Conservation (phyloP, 2,329 filamentous ascomycete species). For the Amphichorda felina region DNA sequence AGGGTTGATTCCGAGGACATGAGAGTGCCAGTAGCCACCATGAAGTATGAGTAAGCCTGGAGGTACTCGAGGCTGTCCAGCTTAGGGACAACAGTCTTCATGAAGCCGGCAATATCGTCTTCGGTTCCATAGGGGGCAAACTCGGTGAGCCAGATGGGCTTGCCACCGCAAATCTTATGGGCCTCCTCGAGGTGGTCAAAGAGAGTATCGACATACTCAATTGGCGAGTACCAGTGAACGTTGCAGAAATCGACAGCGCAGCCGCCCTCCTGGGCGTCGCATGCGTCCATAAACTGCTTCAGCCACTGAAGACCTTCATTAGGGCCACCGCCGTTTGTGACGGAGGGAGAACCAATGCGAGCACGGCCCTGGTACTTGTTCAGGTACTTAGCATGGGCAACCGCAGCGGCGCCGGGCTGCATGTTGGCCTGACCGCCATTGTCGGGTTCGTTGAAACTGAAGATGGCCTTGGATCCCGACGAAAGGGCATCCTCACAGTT, state of each 20-base stretch:
- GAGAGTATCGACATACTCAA: conserved; percentile 35
- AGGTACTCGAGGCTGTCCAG: conserved; percentile 39
- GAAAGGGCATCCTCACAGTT: conserved; percentile 39
- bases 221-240: conserved; percentile 51
- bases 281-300: conserved; percentile 36
- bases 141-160: conserved; percentile 53
- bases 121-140: conserved; percentile 40
- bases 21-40: conserved; percentile 29
- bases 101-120: conserved; percentile 31
- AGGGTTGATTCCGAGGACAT: conserved; percentile 25
- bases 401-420: conserved; percentile 36
- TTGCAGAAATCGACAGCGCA: conserved; percentile 50
- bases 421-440: conserved; percentile 46
- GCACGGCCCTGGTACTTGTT: conserved; percentile 37
- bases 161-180: conserved; percentile 29
- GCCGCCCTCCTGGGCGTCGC: conserved; percentile 21
- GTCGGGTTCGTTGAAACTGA: conserved; percentile 66
- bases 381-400: conserved; percentile 39
- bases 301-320: conserved; percentile 47
- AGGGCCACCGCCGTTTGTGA: conserved; percentile 43
- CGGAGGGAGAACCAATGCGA: conserved; percentile 44
- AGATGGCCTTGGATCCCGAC: conserved; percentile 41
- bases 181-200: conserved; percentile 39
- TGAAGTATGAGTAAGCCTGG: conserved; percentile 46
- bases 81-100: conserved; percentile 32